Conservation (phyloP, 1,139 yeast species). For the Suhomyces yuchorum region DNA sequence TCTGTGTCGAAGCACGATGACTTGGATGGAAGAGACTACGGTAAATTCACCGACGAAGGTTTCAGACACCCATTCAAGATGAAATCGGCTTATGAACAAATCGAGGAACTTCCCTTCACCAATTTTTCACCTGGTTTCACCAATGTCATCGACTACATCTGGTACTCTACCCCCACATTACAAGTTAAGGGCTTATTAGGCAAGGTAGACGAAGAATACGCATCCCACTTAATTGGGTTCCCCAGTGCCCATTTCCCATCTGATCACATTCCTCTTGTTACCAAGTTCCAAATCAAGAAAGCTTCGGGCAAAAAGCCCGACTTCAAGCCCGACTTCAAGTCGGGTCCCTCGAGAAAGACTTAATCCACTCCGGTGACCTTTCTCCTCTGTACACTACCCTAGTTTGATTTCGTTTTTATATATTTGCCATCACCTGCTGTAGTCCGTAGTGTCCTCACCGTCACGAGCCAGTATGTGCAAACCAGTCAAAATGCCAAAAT, state of each 20-base stretch:
- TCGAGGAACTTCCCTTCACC: conserved; percentile 92
- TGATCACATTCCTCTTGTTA: conserved; percentile 85
- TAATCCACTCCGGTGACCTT: conserved; percentile 16
- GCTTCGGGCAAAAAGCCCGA: conserved; percentile 38
- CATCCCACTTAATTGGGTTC: conserved; percentile 79
- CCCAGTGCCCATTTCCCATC: conserved; percentile 95
- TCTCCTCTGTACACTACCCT: conserved; percentile 11
- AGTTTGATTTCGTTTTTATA: conserved; percentile 11
- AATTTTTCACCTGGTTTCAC: conserved; percentile 93
- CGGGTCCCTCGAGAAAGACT: conserved; percentile 54
- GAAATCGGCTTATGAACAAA: conserved; percentile 79
- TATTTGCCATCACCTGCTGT: conserved; percentile 4
- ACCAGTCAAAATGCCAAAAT: not conserved
- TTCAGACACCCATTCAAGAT: conserved; percentile 79
- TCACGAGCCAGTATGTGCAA: not conserved
- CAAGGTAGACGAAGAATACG: conserved; percentile 75
- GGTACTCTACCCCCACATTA: conserved; percentile 82
- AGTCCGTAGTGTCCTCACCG: not conserved
- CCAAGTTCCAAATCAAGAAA: conserved; percentile 74
- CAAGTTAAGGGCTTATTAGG: conserved; percentile 88
- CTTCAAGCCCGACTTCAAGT: conserved; percentile 55
- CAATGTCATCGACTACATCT: conserved; percentile 90
- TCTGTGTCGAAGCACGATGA: conserved; percentile 73
- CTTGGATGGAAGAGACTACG: conserved; percentile 85
- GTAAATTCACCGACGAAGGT: conserved; percentile 87